A percentile compares a stretch with the other conserved stretches of the same genome.
Evolutionary conservation across 768 basidiomycete species (phyloP).

Genomic region (Cytidiella melzeri): DNA sequence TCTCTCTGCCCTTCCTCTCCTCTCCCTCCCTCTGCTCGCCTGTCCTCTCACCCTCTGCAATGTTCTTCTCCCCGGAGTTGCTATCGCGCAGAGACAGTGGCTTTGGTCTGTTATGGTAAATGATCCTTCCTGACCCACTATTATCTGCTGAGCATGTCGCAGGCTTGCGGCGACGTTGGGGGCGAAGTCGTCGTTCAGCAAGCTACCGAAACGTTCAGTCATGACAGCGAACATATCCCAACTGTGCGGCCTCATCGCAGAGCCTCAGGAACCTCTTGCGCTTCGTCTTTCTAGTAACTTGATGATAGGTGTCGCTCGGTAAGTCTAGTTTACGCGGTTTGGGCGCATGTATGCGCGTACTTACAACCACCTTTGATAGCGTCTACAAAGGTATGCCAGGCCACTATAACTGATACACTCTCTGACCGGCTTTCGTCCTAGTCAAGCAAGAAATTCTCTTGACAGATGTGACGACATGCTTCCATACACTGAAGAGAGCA

Average conservation of each 20-base stretch:
- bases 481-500: slow-evolving; percentile 70
- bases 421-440: slow-evolving; percentile 21
- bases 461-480: slow-evolving; percentile 74
- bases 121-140: too few relatives aligned
- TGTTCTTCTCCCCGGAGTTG: slow-evolving; percentile 87
- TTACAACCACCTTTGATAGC: slow-evolving; percentile 18
- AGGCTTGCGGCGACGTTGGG: slow-evolving; percentile 93
- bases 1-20: slow-evolving; percentile 3
- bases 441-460: slow-evolving; percentile 84
- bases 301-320: slow-evolving; percentile 88
- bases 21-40: neutral
- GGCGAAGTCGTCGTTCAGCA: slow-evolving; percentile 80
- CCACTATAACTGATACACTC: neutral
- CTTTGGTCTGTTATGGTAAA: slow-evolving; percentile 82
- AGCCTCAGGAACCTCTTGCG: slow-evolving; percentile 83
- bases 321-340: slow-evolving; percentile 23
- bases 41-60: neutral
- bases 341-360: neutral
- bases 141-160: too few relatives aligned
- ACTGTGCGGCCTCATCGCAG: slow-evolving; percentile 73
- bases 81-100: slow-evolving; percentile 79
- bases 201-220: slow-evolving; percentile 78
- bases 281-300: slow-evolving; percentile 83
- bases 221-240: slow-evolving; percentile 77
- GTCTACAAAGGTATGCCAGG: slow-evolving; percentile 41